Evolutionary conservation across 1,284 basidiomycete species (phyloP), one percentile per base, ranked within the genome.

Genomic region (Pascua guehoae): DNA sequence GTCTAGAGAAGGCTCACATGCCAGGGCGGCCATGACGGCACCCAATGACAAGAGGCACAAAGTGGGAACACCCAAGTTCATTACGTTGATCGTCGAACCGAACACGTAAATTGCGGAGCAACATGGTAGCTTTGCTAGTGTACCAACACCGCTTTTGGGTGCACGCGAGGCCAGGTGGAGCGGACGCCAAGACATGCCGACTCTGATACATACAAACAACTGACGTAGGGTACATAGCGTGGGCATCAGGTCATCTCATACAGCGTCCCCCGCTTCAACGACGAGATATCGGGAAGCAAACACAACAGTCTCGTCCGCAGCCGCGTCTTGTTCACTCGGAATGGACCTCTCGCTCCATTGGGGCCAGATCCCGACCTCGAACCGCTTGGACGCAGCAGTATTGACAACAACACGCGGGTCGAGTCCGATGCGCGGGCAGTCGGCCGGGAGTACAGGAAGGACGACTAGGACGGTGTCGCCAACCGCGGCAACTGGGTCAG

Each of bases 231-330:
- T 32, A 32, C 24, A 32, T 3, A 32, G 24, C 24, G 24, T 32
- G 24, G 24, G 3, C 24, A 32, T 15, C 41, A 43, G n/a, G 14
- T 43, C 15, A n/a, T 15, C n/a, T n/a, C 15, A 43, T 32, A 43
- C n/a, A 43, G 41, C 41, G 14, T 43, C 41, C 14, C n/a, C 38
- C 32, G 24, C 39, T 41, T 69, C 66, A 5, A 62, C 71, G 36
- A 75, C 62, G 24, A 75, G 59, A 53, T 71, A 75, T 18, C 73
- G 58, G 16, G 66, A 67, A 1, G 65, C 72, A 37, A 71, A 64
- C 4, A 71, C 8, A 12, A 61, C 62, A 12, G 32, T n/a, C 43
- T 16, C 12, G 9, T 51, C n/a, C 8, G 16, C 17, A 4, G 24
- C 7, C 24, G 24, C 24, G 24, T 43, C 16, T 40, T 17, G 44